These are phyloP conservation scores for Dimargaris cristalligena DNA, from an alignment of 192 early-diverging fungal species.

Conservation along the genomic window DNA sequence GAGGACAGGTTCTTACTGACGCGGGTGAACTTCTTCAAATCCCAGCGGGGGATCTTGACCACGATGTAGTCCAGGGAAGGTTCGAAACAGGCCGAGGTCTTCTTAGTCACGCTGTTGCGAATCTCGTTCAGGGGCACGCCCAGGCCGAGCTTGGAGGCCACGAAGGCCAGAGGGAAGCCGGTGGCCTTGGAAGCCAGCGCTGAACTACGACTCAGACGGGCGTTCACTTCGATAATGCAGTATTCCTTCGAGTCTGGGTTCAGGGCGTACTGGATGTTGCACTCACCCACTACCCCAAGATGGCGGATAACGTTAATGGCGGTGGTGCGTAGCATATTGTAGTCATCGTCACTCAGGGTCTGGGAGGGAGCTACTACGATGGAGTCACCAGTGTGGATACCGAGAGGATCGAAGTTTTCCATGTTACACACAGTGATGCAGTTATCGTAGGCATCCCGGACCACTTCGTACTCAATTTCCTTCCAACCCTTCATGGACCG, in stretches of 20 bases:
- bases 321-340: slow-evolving; percentile 93
- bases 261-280: slow-evolving; percentile 97
- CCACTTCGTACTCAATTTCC: slow-evolving; percentile 98
- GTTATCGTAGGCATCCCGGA: slow-evolving; percentile 85
- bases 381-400: slow-evolving; percentile 98
- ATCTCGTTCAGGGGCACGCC: slow-evolving; percentile 85
- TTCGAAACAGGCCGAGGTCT: slow-evolving; percentile 94
- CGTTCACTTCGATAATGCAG: slow-evolving; percentile 98
- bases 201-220: slow-evolving; percentile 78
- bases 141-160: slow-evolving; percentile 92
- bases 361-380: slow-evolving; percentile 97
- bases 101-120: slow-evolving; percentile 86
- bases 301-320: slow-evolving; percentile 95
- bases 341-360: slow-evolving; percentile 93
- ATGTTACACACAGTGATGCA: slow-evolving; percentile 99
- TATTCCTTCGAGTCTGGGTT: slow-evolving; percentile 91
- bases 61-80: slow-evolving; percentile 87
- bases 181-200: slow-evolving; percentile 96
- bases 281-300: slow-evolving; percentile 97
- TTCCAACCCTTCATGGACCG: slow-evolving; percentile 99
- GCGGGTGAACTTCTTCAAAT: slow-evolving; percentile 90
- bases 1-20: slow-evolving; percentile 79
- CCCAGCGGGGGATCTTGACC: slow-evolving; percentile 77
- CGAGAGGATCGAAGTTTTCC: slow-evolving; percentile 99
- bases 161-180: slow-evolving; percentile 95